phyloP scores from a whole-genome alignment of 176 grass and related monocot genomes.

The Echinochloa phyllopogon region DNA sequence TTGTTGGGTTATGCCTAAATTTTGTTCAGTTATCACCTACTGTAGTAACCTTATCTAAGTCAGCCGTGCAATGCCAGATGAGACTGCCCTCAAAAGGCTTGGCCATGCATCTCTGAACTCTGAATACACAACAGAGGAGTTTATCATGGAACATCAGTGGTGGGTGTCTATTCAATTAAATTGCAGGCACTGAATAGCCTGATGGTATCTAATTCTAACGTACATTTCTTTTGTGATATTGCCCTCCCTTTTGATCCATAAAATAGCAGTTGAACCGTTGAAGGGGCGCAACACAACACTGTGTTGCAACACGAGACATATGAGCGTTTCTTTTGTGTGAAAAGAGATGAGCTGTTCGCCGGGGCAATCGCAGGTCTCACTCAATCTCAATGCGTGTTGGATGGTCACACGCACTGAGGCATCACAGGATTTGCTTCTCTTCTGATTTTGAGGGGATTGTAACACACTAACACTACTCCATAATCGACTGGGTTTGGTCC shows the following conservation, averaged over 20 bases:
- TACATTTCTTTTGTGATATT: neutral
- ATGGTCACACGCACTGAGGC: too few relatives aligned
- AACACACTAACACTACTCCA: too few relatives aligned
- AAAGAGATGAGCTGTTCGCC: too few relatives aligned
- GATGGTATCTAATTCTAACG: neutral
- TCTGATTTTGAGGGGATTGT: too few relatives aligned
- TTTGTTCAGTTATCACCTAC: neutral
- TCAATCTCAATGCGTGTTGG: too few relatives aligned
- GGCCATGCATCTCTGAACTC: neutral
- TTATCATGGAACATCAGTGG: neutral
- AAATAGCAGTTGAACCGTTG: neutral
- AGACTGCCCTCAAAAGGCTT: neutral
- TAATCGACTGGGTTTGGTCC: too few relatives aligned
- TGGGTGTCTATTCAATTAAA: neutral
- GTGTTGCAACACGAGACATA: neutral
- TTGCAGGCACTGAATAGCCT: too few relatives aligned
- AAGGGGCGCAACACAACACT: neutral
- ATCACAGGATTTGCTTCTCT: too few relatives aligned
- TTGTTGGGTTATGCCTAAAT: neutral
- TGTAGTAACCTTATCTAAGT: neutral
- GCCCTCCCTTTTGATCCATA: neutral
- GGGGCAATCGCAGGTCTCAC: too few relatives aligned
- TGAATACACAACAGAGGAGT: neutral
- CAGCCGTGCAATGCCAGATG: too few relatives aligned
- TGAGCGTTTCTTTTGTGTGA: neutral